A percentile compares a stretch with the other conserved stretches of the same genome.
Conservation (phyloP, 805 yeast species). For the Myxozyma geophila region DNA sequence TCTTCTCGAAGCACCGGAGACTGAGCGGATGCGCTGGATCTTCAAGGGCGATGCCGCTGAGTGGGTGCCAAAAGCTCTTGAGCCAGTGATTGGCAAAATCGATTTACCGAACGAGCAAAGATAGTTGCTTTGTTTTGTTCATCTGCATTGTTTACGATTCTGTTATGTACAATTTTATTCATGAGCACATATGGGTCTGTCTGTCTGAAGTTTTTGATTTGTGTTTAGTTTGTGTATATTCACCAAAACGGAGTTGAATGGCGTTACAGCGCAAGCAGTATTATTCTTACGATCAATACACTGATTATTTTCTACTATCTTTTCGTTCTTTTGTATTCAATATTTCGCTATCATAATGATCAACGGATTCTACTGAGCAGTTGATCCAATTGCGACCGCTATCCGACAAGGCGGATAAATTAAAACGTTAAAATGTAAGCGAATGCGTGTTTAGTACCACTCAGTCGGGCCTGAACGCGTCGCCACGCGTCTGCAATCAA, state of each 20-base stretch:
- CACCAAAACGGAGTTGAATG: too few species aligned
- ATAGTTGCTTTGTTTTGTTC: not conserved
- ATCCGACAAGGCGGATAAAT: too few species aligned
- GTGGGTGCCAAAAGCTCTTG: constrained; percentile 67
- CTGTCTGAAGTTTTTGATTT: too few species aligned
- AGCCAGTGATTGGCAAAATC: constrained; percentile 48
- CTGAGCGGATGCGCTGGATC: constrained; percentile 16
- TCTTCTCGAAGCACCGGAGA: not conserved
- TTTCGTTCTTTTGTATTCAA: too few species aligned
- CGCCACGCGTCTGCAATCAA: constrained; percentile 2
- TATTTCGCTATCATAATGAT: too few species aligned
- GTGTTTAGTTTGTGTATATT: too few species aligned
- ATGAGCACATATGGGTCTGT: not conserved
- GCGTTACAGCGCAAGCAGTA: too few species aligned
- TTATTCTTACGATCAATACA: too few species aligned
- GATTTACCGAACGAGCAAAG: not conserved
- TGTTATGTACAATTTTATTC: not conserved
- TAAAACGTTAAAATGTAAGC: not conserved
- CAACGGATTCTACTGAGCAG: too few species aligned
- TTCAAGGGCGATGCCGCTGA: constrained; percentile 73
- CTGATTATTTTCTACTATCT: too few species aligned
- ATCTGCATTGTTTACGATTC: not conserved
- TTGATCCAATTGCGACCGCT: too few species aligned
- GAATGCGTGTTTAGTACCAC: not conserved
- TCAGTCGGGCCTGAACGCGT: not conserved